phyloP scores from a whole-genome alignment of 805 yeast genomes.

The Candida insectorum region DNA sequence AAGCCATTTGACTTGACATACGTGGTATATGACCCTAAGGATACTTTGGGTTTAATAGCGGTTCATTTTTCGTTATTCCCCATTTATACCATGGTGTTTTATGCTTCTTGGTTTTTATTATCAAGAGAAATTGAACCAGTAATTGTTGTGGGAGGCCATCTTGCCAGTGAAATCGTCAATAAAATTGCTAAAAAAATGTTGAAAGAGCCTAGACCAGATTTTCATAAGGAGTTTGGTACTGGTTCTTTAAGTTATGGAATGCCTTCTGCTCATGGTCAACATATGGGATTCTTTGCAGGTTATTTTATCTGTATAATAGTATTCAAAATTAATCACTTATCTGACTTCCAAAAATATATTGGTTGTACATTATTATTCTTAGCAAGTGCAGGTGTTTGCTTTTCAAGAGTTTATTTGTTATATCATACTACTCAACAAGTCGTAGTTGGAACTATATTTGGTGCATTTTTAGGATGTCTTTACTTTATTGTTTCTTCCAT shows the following conservation, averaged over 20 bases:
- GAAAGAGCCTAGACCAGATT: conserved; percentile 73
- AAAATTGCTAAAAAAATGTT: conserved; percentile 60
- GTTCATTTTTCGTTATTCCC: conserved; percentile 83
- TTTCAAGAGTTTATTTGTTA: conserved; percentile 70
- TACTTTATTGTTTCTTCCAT: conserved; percentile 55
- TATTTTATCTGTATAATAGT: conserved; percentile 47
- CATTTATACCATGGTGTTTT: conserved; percentile 69
- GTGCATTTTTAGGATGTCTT: conserved; percentile 52
- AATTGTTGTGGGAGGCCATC: conserved; percentile 81
- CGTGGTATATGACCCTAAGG: conserved; percentile 71
- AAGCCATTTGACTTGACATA: conserved; percentile 84
- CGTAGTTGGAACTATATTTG: conserved; percentile 64
- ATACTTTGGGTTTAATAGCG: conserved; percentile 51
- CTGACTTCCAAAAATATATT: conserved; percentile 18
- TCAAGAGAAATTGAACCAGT: conserved; percentile 86
- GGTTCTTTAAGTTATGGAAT: conserved; percentile 71
- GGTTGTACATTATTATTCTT: conserved; percentile 25
- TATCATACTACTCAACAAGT: conserved; percentile 81
- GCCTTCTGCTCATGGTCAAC: conserved; percentile 97
- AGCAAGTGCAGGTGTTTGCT: conserved; percentile 46
- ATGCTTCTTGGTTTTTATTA: conserved; percentile 77
- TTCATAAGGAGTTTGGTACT: conserved; percentile 42
- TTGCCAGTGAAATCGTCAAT: conserved; percentile 70
- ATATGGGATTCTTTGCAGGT: conserved; percentile 80
- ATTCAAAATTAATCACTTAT: conserved; percentile 39